Evolutionary conservation across 805 yeast species (phyloP).

Genomic region (fission yeast (Schizosaccharomyces pombe)): DNA sequence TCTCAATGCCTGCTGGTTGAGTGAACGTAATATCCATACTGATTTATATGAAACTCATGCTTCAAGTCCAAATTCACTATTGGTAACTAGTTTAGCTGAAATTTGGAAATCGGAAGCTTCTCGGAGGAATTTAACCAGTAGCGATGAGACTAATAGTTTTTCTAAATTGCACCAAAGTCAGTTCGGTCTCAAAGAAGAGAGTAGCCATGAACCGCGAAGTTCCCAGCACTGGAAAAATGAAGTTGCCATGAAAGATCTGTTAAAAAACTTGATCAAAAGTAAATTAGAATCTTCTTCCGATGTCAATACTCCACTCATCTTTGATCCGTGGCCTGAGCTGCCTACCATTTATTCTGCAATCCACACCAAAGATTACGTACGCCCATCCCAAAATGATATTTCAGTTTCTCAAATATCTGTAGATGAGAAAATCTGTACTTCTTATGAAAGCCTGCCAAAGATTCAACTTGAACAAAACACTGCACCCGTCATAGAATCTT

Average conservation of each 20-base stretch:
- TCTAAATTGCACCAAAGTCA: not conserved
- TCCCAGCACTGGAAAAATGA: not conserved
- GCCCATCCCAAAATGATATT: not conserved
- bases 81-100: not conserved
- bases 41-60: not conserved
- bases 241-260: not conserved
- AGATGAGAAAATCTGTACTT: too few relatives aligned
- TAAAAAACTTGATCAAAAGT: not conserved
- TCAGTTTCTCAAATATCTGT: not conserved
- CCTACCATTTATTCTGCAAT: not conserved
- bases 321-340: not conserved
- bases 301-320: not conserved
- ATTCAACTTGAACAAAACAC: too few relatives aligned
- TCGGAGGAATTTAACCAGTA: not conserved
- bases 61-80: not conserved
- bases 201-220: not conserved
- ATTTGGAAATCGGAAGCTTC: slow-evolving; percentile 1
- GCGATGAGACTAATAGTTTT: not conserved
- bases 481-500: not conserved
- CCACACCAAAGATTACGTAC: not conserved
- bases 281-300: not conserved
- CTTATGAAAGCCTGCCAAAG: too few relatives aligned
- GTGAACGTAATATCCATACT: not conserved
- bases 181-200: not conserved
- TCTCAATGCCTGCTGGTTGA: not conserved